Conservation (phyloP, 495 filamentous ascomycete species). For the Pseudomonodictys pantanalensis region DNA sequence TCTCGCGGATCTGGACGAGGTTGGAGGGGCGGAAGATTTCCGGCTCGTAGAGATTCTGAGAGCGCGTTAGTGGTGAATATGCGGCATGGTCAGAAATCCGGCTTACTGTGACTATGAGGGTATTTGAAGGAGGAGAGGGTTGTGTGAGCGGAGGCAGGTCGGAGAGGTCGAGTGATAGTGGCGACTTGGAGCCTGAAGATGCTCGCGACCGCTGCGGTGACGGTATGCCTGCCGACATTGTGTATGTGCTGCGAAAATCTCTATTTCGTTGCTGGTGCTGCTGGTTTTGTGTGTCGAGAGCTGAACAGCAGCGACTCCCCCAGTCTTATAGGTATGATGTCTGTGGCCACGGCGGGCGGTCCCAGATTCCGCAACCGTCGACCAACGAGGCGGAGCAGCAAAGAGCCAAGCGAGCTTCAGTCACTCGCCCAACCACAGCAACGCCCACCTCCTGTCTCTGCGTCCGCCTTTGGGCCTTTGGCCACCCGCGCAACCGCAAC, state of each 20-base stretch:
- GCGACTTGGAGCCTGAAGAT: constrained; percentile 43
- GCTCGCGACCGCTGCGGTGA: constrained; percentile 27
- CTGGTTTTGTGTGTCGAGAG: no score
- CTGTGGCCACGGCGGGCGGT: neutral
- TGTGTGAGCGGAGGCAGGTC: constrained; percentile 72
- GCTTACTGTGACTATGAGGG: constrained; percentile 66
- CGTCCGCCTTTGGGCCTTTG: constrained; percentile 4
- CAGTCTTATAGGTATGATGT: no score
- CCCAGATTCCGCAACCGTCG: constrained; percentile 11
- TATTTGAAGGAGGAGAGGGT: constrained; percentile 85
- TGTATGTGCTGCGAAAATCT: neutral
- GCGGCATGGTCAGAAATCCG: neutral
- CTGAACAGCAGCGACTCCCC: no score
- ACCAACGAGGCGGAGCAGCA: neutral
- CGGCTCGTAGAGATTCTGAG: constrained; percentile 68
- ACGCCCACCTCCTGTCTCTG: neutral
- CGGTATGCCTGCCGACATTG: constrained; percentile 24
- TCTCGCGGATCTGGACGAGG: constrained; percentile 69
- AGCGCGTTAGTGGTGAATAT: constrained; percentile 2
- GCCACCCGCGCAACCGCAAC: neutral
- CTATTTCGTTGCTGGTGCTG: no score
- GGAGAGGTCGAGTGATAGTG: constrained; percentile 78
- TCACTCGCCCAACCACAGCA: neutral
- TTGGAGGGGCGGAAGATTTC: constrained; percentile 75
- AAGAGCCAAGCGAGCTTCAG: constrained; percentile 1